Conservation (phyloP, 148 eudicot genomes). For the Persicaria maculosa region DNA sequence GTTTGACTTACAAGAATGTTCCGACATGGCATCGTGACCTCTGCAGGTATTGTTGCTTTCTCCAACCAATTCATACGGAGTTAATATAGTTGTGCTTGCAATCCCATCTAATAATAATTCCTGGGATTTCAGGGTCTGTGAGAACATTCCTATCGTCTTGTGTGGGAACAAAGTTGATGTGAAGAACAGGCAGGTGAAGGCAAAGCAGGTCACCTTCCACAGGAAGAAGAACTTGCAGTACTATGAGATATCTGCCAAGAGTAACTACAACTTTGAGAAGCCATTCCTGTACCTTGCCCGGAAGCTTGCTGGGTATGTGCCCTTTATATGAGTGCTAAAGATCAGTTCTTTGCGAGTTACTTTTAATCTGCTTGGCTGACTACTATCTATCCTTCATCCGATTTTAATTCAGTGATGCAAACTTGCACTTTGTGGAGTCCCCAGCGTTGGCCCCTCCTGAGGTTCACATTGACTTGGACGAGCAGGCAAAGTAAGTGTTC, state of each 20-base stretch:
- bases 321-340: background rate
- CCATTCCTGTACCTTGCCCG: slow-evolving; percentile 52
- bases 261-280: slow-evolving; percentile 51
- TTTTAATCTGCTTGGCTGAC: too few species aligned
- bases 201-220: slow-evolving; percentile 53
- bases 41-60: slow-evolving; percentile 25
- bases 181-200: slow-evolving; percentile 55
- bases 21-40: slow-evolving; percentile 67
- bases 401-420: background rate
- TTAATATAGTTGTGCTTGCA: background rate
- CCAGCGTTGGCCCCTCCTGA: slow-evolving; percentile 42
- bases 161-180: slow-evolving; percentile 62
- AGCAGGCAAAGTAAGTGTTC: slow-evolving; percentile 24
- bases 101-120: background rate
- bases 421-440: slow-evolving; percentile 34
- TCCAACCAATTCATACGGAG: background rate
- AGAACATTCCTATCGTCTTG: slow-evolving; percentile 49
- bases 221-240: slow-evolving; percentile 49
- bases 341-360: too few species aligned
- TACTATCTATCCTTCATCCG: background rate
- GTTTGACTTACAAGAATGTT: slow-evolving; percentile 65
- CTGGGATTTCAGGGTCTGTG: slow-evolving; percentile 39
- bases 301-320: slow-evolving; percentile 38
- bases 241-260: slow-evolving; percentile 51
- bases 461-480: slow-evolving; percentile 34